Evolutionary conservation across 345 rosid species (phyloP).

Genomic region (Lepidium africanum): DNA sequence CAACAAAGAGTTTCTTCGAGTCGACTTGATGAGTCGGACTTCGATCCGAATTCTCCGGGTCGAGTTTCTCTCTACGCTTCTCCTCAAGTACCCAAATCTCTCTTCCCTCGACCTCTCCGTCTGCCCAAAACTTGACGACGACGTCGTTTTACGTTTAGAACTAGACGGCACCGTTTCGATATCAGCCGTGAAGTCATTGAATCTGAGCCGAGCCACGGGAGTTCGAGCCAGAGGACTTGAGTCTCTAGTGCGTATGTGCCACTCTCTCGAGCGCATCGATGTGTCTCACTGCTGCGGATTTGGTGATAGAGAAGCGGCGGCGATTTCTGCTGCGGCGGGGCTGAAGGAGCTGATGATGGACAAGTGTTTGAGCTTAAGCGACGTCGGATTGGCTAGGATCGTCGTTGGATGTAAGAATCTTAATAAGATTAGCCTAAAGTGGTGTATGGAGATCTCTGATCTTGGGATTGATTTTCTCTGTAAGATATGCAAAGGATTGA

Average conservation of each 20-base stretch:
- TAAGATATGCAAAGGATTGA: constrained; percentile 60
- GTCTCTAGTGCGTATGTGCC: constrained; percentile 48
- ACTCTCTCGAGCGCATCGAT: constrained; percentile 52
- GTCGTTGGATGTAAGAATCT: constrained; percentile 56
- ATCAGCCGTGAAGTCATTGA: constrained; percentile 38
- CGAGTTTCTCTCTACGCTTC: constrained; percentile 53
- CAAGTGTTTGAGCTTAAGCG: constrained; percentile 68
- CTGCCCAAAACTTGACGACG: constrained; percentile 70
- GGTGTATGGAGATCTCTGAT: constrained; percentile 93
- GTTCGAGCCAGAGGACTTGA: constrained; percentile 54
- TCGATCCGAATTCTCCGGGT: constrained; percentile 57
- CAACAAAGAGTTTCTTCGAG: constrained; percentile 60
- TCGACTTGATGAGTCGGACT: constrained; percentile 51
- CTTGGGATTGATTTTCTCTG: constrained; percentile 78
- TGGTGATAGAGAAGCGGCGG: constrained; percentile 85
- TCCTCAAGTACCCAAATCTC: constrained; percentile 38
- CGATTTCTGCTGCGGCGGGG: constrained; percentile 49
- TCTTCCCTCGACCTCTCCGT: constrained; percentile 68
- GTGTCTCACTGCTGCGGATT: constrained; percentile 68
- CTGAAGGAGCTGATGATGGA: constrained; percentile 73
- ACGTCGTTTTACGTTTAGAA: constrained; percentile 38
- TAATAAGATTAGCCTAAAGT: constrained; percentile 75
- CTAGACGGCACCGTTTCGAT: constrained; percentile 7
- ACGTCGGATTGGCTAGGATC: constrained; percentile 84
- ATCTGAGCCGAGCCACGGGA: constrained; percentile 59